Percentiles rank a stretch among this genome's conserved stretches.
These are phyloP conservation scores for Metschnikowia koreensis DNA, from an alignment of 805 yeast genomes.

Conservation along the genomic window DNA sequence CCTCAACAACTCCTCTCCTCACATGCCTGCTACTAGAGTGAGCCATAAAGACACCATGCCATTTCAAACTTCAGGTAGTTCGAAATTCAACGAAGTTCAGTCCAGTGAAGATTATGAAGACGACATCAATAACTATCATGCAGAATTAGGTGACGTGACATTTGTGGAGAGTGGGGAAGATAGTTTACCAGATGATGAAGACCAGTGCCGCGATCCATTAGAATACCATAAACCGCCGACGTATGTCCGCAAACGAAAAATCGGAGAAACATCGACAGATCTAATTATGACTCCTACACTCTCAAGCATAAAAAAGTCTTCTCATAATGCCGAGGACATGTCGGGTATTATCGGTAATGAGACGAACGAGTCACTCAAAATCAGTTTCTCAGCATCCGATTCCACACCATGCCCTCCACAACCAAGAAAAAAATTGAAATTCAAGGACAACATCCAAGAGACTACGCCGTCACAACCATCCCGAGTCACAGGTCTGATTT, in stretches of 20 bases:
- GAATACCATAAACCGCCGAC: slow-evolving; percentile 19
- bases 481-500: slow-evolving; percentile 20
- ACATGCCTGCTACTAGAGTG: background rate
- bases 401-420: slow-evolving; percentile 46
- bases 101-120: slow-evolving; percentile 12
- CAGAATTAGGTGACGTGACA: slow-evolving; percentile 27
- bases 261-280: slow-evolving; percentile 25
- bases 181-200: slow-evolving; percentile 5
- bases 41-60: no score
- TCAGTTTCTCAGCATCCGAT: slow-evolving; percentile 35
- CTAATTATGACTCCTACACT: slow-evolving; percentile 26
- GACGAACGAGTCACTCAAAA: slow-evolving; percentile 18
- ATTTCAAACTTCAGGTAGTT: no score
- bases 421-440: slow-evolving; percentile 37
- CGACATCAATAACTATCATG: slow-evolving; percentile 8
- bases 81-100: background rate
- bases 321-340: slow-evolving; percentile 14
- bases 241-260: slow-evolving; percentile 28
- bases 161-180: slow-evolving; percentile 22
- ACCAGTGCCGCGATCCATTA: slow-evolving; percentile 1
- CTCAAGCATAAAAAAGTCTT: background rate
- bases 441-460: slow-evolving; percentile 20
- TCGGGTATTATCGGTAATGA: slow-evolving; percentile 17
- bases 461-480: slow-evolving; percentile 24
- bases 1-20: slow-evolving; percentile 6